Base-by-base conservation (phyloP, 306 rosid genomes). In the Crotalaria pallida region DNA sequence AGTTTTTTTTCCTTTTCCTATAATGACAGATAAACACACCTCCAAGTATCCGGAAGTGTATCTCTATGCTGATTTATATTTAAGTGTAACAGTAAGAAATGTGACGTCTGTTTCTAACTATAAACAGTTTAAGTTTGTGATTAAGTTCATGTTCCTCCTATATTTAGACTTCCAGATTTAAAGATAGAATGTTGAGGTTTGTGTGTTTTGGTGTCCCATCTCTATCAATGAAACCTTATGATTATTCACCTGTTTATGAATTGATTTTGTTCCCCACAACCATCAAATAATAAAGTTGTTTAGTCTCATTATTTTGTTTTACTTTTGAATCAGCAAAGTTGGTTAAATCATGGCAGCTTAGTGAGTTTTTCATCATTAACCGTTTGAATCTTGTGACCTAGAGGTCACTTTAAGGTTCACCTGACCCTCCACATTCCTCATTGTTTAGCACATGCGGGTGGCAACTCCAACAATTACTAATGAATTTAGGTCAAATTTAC, bases 211-310 rank as follows among this genome's bases (percentile, higher is more conserved):
- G 85, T 78, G 96, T 74, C 58, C 81, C 27, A 80, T 92, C 87
- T 80, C 78, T 69, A 79, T 88, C 88, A 71, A 65, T 77, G 86
- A 80, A 88, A 85, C 79, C 82, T 80, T 69, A 93, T 90, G 88
- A 90, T 86, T 78, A 73, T 81, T 88, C 52, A 67, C 85, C 83
- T 84, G 93, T 83, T 82, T 83, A 83, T 80, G 80, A 76, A 87
- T 84, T 82, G 88, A 87, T 85, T 85, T 85, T 87, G 92, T 57
- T 85, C 97, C 98, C 97, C 96, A 93, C 96, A 90, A 79, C 68
- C 80, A 83, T 73, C 78, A 82, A 85, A 80, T 85, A 80, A 29
- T 72, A 82, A 82, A 88, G 88, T 74, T 48, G 78, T 68, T 88
- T 72, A 67, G 61, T 78, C 86, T 88, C 86, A 87, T 90, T 67